Percentiles rank a stretch among this genome's conserved stretches.
phyloP scores from a whole-genome alignment of 306 rosid species.

The Sophora flavescens region DNA sequence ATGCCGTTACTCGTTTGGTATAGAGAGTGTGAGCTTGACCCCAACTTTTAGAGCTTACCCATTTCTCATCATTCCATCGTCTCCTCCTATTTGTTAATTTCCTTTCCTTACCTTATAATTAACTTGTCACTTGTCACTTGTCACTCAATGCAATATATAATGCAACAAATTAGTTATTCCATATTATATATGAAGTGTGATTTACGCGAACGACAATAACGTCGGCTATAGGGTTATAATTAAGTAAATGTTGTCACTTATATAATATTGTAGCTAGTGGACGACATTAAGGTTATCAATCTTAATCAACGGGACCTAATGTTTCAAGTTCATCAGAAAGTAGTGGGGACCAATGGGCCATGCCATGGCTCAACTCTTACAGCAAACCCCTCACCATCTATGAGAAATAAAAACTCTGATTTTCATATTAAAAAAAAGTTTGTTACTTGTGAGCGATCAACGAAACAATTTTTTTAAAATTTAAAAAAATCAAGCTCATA shows the following conservation, averaged over 20 bases:
- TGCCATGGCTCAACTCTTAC: constrained; percentile 36
- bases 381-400: constrained; percentile 35
- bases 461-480: neutral
- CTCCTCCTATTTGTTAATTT: constrained; percentile 36
- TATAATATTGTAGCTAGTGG: constrained; percentile 46
- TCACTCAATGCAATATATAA: constrained; percentile 8
- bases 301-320: constrained; percentile 48
- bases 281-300: constrained; percentile 44
- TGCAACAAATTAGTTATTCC: constrained; percentile 10
- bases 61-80: constrained; percentile 51
- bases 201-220: constrained; percentile 48
- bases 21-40: constrained; percentile 15
- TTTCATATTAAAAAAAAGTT: neutral
- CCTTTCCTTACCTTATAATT: neutral
- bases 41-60: constrained; percentile 44
- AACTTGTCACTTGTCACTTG: neutral
- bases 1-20: constrained; percentile 49
- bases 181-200: constrained; percentile 14
- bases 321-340: constrained; percentile 37
- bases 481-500: neutral
- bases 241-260: constrained; percentile 22
- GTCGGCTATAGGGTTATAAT: constrained; percentile 48
- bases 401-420: neutral
- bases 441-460: neutral
- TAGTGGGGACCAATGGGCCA: constrained; percentile 45